Conservation (phyloP, 2,329 filamentous ascomycete genomes). For the Macrophomina phaseolina region DNA sequence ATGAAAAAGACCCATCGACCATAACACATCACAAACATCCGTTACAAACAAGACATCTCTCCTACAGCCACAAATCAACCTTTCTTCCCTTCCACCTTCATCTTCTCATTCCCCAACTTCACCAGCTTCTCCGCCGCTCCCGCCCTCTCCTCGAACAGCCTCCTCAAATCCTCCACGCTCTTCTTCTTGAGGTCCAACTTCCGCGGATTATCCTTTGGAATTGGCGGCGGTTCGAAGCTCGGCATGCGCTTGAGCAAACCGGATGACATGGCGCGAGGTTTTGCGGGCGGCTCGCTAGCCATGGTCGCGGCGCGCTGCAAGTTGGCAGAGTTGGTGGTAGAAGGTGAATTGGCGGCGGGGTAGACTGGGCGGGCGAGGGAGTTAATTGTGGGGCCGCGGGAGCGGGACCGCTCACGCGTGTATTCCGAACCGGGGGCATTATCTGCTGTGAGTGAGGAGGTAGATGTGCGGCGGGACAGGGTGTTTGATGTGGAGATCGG, state of each 20-base stretch:
- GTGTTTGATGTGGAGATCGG: neutral
- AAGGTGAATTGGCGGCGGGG: slow-evolving; percentile 30
- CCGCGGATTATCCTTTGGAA: slow-evolving; percentile 31
- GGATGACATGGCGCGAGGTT: slow-evolving; percentile 45
- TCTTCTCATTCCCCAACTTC: slow-evolving; percentile 30
- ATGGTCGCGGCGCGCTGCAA: slow-evolving; percentile 36
- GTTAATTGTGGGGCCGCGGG: slow-evolving; percentile 41
- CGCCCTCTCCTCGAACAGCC: slow-evolving; percentile 56
- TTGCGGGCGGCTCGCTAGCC: slow-evolving; percentile 32
- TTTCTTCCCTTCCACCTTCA: neutral
- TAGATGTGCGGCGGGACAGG: slow-evolving; percentile 13
- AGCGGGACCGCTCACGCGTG: slow-evolving; percentile 29
- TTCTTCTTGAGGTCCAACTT: slow-evolving; percentile 52
- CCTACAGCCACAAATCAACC: too few species aligned
- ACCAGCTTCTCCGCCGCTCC: slow-evolving; percentile 46
- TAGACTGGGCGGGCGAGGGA: slow-evolving; percentile 46
- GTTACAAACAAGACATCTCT: neutral
- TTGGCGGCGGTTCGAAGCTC: slow-evolving; percentile 45
- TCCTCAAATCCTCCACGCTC: slow-evolving; percentile 54
- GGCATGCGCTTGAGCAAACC: slow-evolving; percentile 54
- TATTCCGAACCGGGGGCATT: slow-evolving; percentile 8
- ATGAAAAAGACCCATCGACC: neutral
- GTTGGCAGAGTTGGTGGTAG: slow-evolving; percentile 1
- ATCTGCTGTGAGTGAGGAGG: neutral
- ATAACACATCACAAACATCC: neutral